phyloP scores from a whole-genome alignment of 1,139 yeast species.

The Candida sojae region DNA sequence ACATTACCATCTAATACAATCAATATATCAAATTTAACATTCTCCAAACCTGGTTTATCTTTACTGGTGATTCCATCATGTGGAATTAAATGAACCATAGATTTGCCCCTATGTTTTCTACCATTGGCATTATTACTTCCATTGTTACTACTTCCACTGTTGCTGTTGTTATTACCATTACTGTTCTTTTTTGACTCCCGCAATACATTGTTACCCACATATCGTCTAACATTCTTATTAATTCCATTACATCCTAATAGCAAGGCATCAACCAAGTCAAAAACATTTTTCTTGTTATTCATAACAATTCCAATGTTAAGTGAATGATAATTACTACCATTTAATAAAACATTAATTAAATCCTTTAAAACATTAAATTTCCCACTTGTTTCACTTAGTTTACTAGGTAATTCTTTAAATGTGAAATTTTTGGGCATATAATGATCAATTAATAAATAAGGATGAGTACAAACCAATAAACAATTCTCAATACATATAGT shows the following conservation, averaged over 20 bases:
- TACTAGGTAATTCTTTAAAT: constrained; percentile 73
- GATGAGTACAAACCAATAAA: constrained; percentile 83
- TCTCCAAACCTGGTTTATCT: constrained; percentile 23
- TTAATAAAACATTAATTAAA: constrained; percentile 46
- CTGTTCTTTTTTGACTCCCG: constrained; percentile 34
- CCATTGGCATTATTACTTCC: constrained; percentile 7
- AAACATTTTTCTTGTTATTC: constrained; percentile 43
- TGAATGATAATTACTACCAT: constrained; percentile 38
- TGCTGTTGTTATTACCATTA: constrained; percentile 16
- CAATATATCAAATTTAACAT: constrained; percentile 56
- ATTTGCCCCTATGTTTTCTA: constrained; percentile 4
- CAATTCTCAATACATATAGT: constrained; percentile 75
- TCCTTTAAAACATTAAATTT: constrained; percentile 74
- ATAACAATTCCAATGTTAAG: constrained; percentile 40
- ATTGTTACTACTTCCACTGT: constrained; percentile 12
- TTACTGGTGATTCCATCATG: constrained; percentile 38
- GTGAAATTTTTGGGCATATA: constrained; percentile 82
- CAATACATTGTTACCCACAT: constrained; percentile 56
- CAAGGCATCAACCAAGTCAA: constrained; percentile 80
- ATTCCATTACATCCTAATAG: constrained; percentile 64
- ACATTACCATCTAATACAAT: constrained; percentile 75
- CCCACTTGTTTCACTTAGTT: constrained; percentile 82
- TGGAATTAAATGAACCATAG: constrained; percentile 46
- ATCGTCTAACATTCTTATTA: constrained; percentile 55
- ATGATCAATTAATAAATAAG: constrained; percentile 80